Percentiles rank a stretch among this genome's conserved stretches.
Conservation (phyloP, 1,284 basidiomycete species). For the Lentinus polychrous region DNA sequence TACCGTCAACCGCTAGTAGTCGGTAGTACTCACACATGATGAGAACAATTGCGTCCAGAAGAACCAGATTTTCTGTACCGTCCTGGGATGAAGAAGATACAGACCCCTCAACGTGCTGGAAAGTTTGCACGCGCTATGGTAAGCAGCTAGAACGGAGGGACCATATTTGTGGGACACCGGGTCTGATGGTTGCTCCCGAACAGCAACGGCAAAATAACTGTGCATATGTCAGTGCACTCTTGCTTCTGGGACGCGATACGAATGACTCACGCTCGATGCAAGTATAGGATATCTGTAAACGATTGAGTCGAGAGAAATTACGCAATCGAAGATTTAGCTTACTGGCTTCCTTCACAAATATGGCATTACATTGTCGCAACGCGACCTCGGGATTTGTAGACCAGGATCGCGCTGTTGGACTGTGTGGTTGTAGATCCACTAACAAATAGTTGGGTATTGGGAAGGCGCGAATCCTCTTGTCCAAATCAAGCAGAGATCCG, state of each 20-base stretch:
- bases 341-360: constrained; percentile 40
- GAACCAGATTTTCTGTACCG: constrained; percentile 34
- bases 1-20: constrained; percentile 20
- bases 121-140: constrained; percentile 36
- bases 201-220: constrained; percentile 39
- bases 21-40: constrained; percentile 28
- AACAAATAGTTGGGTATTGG: constrained; percentile 35
- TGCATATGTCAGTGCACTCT: neutral
- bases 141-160: constrained; percentile 39
- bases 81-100: constrained; percentile 30
- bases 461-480: constrained; percentile 40
- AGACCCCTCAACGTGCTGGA: constrained; percentile 33
- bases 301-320: neutral
- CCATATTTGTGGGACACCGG: constrained; percentile 39
- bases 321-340: constrained; percentile 14
- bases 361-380: constrained; percentile 38
- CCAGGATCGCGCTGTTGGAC: constrained; percentile 29
- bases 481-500: constrained; percentile 36
- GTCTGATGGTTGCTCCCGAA: constrained; percentile 32
- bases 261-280: constrained; percentile 33
- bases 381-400: constrained; percentile 31
- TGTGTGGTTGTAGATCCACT: constrained; percentile 23
- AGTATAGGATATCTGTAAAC: constrained; percentile 38
- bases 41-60: constrained; percentile 49
- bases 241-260: no score